Percentiles rank a stretch among this genome's conserved stretches.
These are phyloP conservation scores for Lizanozyma gosingica DNA, from an alignment of 1,139 yeast genomes.

Conservation along the genomic window DNA sequence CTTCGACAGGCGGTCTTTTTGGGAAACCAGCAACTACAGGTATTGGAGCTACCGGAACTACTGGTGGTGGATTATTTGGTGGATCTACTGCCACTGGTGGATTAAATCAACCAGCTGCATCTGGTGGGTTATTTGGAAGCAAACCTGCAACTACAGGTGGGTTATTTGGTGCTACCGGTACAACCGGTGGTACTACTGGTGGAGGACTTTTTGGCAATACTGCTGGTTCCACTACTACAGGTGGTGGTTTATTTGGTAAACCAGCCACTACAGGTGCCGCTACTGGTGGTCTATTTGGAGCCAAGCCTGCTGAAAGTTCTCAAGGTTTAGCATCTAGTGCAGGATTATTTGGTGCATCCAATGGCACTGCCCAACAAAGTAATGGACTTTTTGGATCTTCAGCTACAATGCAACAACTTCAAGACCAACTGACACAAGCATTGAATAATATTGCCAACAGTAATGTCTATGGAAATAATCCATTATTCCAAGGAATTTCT, in stretches of 20 bases:
- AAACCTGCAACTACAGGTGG: conserved; percentile 10
- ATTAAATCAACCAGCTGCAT: conserved; percentile 1
- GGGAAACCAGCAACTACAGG: conserved; percentile 13
- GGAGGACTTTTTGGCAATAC: conserved; percentile 26
- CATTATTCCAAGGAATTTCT: conserved; percentile 44
- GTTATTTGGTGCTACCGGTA: conserved; percentile 12
- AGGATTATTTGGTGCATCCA: conserved; percentile 9
- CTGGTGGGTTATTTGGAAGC: conserved; percentile 8
- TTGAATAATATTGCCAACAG: conserved; percentile 41
- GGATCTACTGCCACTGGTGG: conserved; percentile 7
- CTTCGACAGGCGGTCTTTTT: conserved; percentile 16
- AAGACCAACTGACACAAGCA: conserved; percentile 20
- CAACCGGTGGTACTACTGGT: conserved; percentile 12
- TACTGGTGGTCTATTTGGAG: conserved; percentile 15
- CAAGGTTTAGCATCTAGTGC: conserved; percentile 5
- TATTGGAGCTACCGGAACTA: conserved; percentile 11
- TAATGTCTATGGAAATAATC: conserved; percentile 70
- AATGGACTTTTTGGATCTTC: conserved; percentile 13
- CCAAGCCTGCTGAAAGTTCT: conserved; percentile 3
- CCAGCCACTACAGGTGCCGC: conserved; percentile 3
- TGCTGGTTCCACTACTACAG: conserved; percentile 6
- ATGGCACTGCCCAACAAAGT: conserved; percentile 7
- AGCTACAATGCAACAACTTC: conserved; percentile 10
- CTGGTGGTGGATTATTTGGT: conserved; percentile 14
- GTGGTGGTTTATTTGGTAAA: conserved; percentile 25